Evolutionary conservation across 306 rosid genomes (phyloP).

Genomic region (Castanea sativa): DNA sequence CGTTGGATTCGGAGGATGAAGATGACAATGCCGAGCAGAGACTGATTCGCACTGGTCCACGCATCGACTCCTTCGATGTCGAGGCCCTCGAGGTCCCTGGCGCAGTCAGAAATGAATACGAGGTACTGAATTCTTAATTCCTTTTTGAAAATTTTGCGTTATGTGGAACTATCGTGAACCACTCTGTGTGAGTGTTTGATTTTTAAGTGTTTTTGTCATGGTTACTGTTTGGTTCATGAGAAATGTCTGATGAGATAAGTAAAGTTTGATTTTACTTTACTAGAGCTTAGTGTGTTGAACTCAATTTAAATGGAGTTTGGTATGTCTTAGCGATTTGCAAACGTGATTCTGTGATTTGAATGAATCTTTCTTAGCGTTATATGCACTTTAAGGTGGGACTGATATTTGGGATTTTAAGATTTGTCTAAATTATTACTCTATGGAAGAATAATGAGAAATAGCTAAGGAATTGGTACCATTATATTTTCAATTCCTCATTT

Average conservation of each 20-base stretch:
- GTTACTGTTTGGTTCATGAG: not conserved
- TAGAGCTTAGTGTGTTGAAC: too few relatives aligned
- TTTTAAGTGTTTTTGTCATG: not conserved
- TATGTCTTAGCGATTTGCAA: not conserved
- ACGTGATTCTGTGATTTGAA: not conserved
- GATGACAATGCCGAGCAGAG: slow-evolving; percentile 78
- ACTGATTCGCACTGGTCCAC: slow-evolving; percentile 90
- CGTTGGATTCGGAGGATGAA: slow-evolving; percentile 79
- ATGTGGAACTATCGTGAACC: not conserved
- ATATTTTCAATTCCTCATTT: too few relatives aligned
- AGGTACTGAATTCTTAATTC: slow-evolving; percentile 33
- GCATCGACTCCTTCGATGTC: slow-evolving; percentile 91
- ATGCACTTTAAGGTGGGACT: not conserved
- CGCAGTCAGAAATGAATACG: slow-evolving; percentile 65
- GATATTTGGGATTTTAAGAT: not conserved
- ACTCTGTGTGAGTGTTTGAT: not conserved
- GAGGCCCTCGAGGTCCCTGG: slow-evolving; percentile 98
- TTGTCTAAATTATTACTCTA: not conserved
- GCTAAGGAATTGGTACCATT: too few relatives aligned
- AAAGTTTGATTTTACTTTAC: too few relatives aligned
- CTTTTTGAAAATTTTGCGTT: not conserved
- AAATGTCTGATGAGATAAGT: not conserved
- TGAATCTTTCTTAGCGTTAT: not conserved
- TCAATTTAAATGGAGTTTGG: too few relatives aligned
- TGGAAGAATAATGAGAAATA: too few relatives aligned